Conservation (phyloP, 202 grass and related monocot species). For the Saccharum hybrid region DNA sequence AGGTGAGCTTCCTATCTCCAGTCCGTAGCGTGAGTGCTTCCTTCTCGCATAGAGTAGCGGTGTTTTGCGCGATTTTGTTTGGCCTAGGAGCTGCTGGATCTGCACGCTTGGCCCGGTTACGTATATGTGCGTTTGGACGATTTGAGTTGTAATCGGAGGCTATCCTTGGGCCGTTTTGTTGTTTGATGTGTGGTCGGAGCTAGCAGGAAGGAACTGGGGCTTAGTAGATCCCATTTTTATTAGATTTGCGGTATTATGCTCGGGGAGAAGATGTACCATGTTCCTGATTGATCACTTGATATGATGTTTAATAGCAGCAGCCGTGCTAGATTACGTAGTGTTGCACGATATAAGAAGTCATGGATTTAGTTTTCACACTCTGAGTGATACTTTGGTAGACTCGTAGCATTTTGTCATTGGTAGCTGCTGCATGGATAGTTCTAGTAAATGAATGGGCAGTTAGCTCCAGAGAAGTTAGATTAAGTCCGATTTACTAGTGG, state of each 20-base stretch:
- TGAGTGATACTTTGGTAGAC: neutral
- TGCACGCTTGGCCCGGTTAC: neutral
- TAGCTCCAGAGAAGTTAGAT: slow-evolving; percentile 18
- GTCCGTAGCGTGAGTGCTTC: neutral
- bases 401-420: neutral
- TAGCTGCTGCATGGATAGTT: neutral
- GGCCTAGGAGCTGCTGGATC: slow-evolving; percentile 42
- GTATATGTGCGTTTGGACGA: neutral
- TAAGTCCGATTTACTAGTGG: neutral
- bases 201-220: neutral
- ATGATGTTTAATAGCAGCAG: neutral
- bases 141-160: neutral
- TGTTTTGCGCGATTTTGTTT: slow-evolving; percentile 18
- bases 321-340: neutral
- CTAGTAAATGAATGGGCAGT: neutral
- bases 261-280: neutral
- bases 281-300: neutral
- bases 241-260: neutral
- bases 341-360: slow-evolving; percentile 10
- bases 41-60: neutral
- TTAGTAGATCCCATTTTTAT: neutral
- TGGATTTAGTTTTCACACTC: neutral
- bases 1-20: slow-evolving; percentile 39
- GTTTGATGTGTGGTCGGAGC: slow-evolving; percentile 8
- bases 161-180: neutral